These are phyloP conservation scores for Candida khao-thaluensis DNA, from an alignment of 805 yeast species.

Conservation along the genomic window DNA sequence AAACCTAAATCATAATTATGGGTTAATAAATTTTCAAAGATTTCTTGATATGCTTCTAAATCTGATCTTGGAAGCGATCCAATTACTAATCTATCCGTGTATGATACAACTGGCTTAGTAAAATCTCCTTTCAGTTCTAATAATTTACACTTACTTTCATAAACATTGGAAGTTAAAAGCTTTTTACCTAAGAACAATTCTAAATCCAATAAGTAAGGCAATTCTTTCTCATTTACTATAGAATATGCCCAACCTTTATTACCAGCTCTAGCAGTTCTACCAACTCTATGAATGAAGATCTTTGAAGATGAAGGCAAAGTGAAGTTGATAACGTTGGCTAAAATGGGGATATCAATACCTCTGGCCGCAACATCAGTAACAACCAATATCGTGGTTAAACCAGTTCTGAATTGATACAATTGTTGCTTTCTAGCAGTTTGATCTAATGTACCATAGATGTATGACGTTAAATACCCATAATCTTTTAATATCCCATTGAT, in stretches of 20 bases:
- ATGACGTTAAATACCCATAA: constrained; percentile 84
- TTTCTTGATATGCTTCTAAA: constrained; percentile 71
- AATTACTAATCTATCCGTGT: constrained; percentile 72
- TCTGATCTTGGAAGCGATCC: constrained; percentile 78
- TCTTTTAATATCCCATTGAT: constrained; percentile 65
- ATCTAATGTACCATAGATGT: constrained; percentile 91
- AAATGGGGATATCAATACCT: constrained; percentile 96
- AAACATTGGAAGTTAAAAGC: constrained; percentile 67
- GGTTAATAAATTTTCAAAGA: constrained; percentile 57
- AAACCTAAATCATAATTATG: constrained; percentile 67
- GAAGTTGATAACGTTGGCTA: constrained; percentile 92
- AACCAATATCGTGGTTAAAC: constrained; percentile 80
- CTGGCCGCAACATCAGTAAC: constrained; percentile 99
- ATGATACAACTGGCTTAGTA: constrained; percentile 61
- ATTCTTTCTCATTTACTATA: constrained; percentile 76
- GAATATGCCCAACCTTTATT: constrained; percentile 97
- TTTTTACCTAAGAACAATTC: constrained; percentile 88
- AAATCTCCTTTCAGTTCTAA: constrained; percentile 44
- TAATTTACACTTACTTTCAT: constrained; percentile 57
- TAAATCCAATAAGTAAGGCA: constrained; percentile 86
- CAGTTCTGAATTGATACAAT: constrained; percentile 78
- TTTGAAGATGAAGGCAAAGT: constrained; percentile 90
- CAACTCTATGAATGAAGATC: constrained; percentile 94
- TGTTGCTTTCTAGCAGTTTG: constrained; percentile 93
- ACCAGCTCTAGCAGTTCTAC: constrained; percentile 99